A percentile compares a stretch with the other conserved stretches of the same genome.
Evolutionary conservation across 192 early-diverging fungal genomes (phyloP).

Genomic region (Coemansia sp.): DNA sequence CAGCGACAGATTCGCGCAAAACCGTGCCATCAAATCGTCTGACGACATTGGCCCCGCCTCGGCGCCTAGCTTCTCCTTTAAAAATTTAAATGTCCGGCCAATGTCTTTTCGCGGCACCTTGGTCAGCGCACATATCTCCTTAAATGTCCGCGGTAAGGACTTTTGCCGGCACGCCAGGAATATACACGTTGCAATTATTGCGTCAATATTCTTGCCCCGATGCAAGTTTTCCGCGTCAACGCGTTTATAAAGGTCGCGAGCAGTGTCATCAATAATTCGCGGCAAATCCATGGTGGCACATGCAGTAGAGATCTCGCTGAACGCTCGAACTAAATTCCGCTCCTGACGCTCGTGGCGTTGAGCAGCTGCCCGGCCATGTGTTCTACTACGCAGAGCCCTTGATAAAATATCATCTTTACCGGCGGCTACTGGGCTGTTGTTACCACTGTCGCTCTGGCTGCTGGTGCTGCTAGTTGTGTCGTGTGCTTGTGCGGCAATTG

Average conservation of each 20-base stretch:
- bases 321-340: slow-evolving; percentile 69
- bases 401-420: slow-evolving; percentile 1
- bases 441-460: slow-evolving; percentile 2
- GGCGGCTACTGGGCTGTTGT: background rate
- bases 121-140: slow-evolving; percentile 87
- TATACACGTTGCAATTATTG: slow-evolving; percentile 87
- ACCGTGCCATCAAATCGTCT: slow-evolving; percentile 75
- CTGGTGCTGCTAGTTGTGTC: slow-evolving; percentile 62
- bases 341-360: slow-evolving; percentile 75
- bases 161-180: slow-evolving; percentile 89
- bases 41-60: slow-evolving; percentile 62
- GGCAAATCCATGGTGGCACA: slow-evolving; percentile 78
- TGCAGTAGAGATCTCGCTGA: slow-evolving; percentile 74
- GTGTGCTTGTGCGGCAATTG: slow-evolving; percentile 51
- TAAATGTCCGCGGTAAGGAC: slow-evolving; percentile 82
- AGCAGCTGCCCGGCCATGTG: slow-evolving; percentile 57
- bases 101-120: slow-evolving; percentile 93
- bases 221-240: slow-evolving; percentile 81
- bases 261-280: slow-evolving; percentile 68
- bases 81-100: slow-evolving; percentile 65
- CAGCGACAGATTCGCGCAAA: slow-evolving; percentile 74
- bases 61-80: slow-evolving; percentile 58
- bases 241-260: slow-evolving; percentile 84
- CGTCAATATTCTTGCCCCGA: slow-evolving; percentile 76
- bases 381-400: slow-evolving; percentile 24